Percentiles rank a stretch among this genome's conserved stretches.
phyloP scores from a whole-genome alignment of 2,329 filamentous ascomycete genomes.

The Helotiales sp. region DNA sequence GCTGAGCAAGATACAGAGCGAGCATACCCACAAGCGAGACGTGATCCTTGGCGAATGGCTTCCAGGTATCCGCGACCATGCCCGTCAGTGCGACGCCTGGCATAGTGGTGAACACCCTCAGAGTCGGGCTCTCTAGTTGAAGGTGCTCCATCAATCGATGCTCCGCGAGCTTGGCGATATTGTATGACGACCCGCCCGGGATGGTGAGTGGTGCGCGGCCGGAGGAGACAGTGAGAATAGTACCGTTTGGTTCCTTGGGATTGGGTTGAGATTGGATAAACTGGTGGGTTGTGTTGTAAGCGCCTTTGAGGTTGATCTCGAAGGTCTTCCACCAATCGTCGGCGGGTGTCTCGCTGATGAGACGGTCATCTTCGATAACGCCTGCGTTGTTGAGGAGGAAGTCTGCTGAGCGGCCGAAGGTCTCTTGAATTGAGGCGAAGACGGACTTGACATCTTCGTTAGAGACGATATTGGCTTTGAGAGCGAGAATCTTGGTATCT shows the following conservation, averaged over 20 bases:
- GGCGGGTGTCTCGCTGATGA: slow-evolving; percentile 40
- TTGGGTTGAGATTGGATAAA: slow-evolving; percentile 44
- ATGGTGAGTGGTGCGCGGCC: slow-evolving; percentile 38
- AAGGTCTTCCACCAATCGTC: slow-evolving; percentile 45
- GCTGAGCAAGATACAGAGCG: slow-evolving; percentile 32
- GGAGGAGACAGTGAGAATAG: slow-evolving; percentile 43
- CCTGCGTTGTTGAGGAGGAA: slow-evolving; percentile 46
- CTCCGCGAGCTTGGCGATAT: slow-evolving; percentile 46
- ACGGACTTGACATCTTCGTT: slow-evolving; percentile 22
- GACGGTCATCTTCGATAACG: slow-evolving; percentile 36
- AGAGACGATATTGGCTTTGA: slow-evolving; percentile 21
- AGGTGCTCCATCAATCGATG: slow-evolving; percentile 44
- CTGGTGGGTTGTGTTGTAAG: slow-evolving; percentile 44
- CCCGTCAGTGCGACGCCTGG: slow-evolving; percentile 48
- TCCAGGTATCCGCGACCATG: slow-evolving; percentile 33
- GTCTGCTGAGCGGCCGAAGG: slow-evolving; percentile 32
- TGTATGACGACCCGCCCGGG: slow-evolving; percentile 44
- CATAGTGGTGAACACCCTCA: slow-evolving; percentile 47
- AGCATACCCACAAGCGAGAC: slow-evolving; percentile 34
- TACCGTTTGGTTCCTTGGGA: slow-evolving; percentile 27
- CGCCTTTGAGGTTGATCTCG: slow-evolving; percentile 52
- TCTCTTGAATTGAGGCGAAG: slow-evolving; percentile 17
- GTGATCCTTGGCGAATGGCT: slow-evolving; percentile 38
- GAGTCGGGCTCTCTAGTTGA: slow-evolving; percentile 41
- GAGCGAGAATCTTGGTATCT: slow-evolving; percentile 11